These are phyloP conservation scores for Cryptococcus sp. DNA, from an alignment of 1,284 basidiomycete genomes.

Conservation along the genomic window DNA sequence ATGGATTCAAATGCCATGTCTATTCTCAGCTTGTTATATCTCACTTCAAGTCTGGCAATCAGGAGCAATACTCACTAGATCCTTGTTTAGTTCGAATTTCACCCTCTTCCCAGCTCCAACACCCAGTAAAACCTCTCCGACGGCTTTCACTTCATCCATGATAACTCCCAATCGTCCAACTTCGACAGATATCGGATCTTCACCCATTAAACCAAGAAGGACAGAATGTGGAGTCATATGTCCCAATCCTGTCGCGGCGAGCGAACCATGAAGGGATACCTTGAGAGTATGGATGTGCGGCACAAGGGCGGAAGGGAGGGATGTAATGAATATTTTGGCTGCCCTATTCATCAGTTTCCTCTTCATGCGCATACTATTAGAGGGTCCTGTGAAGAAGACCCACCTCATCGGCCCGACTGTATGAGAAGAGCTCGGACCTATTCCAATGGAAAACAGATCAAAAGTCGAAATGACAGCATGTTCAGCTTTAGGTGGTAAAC, in stretches of 20 bases:
- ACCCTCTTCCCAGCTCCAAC: constrained; percentile 65
- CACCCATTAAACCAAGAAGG: constrained; percentile 81
- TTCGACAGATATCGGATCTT: constrained; percentile 41
- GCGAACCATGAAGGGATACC: constrained; percentile 64
- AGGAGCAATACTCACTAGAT: constrained; percentile 68
- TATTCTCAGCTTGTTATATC: constrained; percentile 22
- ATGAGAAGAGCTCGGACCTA: constrained; percentile 51
- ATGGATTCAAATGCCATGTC: constrained; percentile 35
- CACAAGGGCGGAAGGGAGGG: constrained; percentile 18
- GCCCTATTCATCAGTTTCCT: constrained; percentile 12
- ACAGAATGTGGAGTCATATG: constrained; percentile 94
- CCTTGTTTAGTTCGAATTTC: constrained; percentile 76
- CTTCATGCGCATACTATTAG: too few relatives aligned
- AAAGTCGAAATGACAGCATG: constrained; percentile 92
- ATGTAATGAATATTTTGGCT: constrained; percentile 34
- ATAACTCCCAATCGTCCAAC: constrained; percentile 31
- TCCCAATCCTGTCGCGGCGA: constrained; percentile 61
- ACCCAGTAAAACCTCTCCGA: constrained; percentile 42
- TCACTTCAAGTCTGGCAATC: not conserved
- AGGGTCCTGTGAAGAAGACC: not conserved
- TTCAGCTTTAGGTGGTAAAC: constrained; percentile 47
- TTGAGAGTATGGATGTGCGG: constrained; percentile 70
- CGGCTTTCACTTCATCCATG: constrained; percentile 25
- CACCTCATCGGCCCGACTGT: constrained; percentile 79
- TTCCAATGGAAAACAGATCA: constrained; percentile 90